phyloP scores from a whole-genome alignment of 345 rosid species.

The Lepidium sativum region DNA sequence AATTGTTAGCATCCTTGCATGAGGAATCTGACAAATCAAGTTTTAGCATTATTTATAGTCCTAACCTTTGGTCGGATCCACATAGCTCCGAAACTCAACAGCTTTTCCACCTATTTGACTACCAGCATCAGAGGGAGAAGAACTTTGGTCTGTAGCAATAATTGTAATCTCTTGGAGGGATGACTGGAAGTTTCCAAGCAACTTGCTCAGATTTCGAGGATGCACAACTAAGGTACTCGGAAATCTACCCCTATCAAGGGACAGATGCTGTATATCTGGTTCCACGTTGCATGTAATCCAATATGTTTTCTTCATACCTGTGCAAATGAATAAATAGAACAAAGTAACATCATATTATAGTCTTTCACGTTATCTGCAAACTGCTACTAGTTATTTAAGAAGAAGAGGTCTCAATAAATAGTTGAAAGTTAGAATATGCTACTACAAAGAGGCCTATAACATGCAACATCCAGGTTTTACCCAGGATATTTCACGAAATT shows the following conservation, averaged over 20 bases:
- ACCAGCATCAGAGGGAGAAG: constrained; percentile 61
- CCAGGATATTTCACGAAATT: neutral
- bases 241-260: constrained; percentile 73
- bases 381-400: neutral
- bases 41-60: neutral
- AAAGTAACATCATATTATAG: neutral
- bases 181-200: constrained; percentile 89
- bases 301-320: constrained; percentile 76
- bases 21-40: neutral
- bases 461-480: neutral
- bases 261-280: constrained; percentile 73
- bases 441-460: neutral
- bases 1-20: constrained; percentile 15
- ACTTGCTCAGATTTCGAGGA: constrained; percentile 76
- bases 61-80: constrained; percentile 81
- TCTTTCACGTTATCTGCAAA: neutral
- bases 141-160: constrained; percentile 66
- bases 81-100: constrained; percentile 85
- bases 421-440: neutral
- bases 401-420: neutral
- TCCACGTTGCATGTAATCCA: constrained; percentile 91
- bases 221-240: constrained; percentile 66
- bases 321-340: neutral
- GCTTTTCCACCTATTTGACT: constrained; percentile 85
- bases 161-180: constrained; percentile 94